A percentile compares a stretch with the other conserved stretches of the same genome.
Conservation (phyloP, 1,284 basidiomycete genomes). For the Ceratobasidium sp. region DNA sequence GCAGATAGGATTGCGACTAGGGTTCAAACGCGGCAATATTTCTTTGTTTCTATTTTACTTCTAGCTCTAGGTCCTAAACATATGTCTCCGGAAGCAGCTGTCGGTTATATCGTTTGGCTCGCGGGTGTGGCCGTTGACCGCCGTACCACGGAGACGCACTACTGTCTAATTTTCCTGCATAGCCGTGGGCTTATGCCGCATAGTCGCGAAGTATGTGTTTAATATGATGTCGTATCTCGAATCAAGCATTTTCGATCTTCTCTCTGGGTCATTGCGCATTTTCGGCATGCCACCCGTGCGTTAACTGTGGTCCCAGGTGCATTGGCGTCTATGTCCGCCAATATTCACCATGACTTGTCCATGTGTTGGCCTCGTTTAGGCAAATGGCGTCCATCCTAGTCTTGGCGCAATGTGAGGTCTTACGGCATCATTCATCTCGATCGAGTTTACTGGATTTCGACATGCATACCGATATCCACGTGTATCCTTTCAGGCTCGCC, state of each 20-base stretch:
- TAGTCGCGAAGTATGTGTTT: conserved; percentile 15
- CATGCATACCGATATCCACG: not conserved
- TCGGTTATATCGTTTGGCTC: conserved; percentile 8
- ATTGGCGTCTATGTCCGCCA: not conserved
- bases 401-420: not conserved
- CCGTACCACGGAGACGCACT: not conserved
- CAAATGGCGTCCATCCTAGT: not conserved
- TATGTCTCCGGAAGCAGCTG: not conserved
- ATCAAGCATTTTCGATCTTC: conserved; percentile 27
- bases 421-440: not conserved
- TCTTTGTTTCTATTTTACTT: not conserved
- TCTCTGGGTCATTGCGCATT: not conserved
- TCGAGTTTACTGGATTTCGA: not conserved
- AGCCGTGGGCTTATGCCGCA: conserved; percentile 11
- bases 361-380: not conserved
- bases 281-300: not conserved
- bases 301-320: not conserved
- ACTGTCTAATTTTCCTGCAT: not conserved
- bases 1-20: not conserved
- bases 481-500: not conserved
- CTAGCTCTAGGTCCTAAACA: conserved; percentile 29
- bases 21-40: not conserved
- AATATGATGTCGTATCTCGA: conserved; percentile 36
- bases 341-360: not conserved
- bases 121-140: conserved; percentile 13